These are phyloP conservation scores for Quercus cerris DNA, from an alignment of 306 rosid species.

Conservation along the genomic window DNA sequence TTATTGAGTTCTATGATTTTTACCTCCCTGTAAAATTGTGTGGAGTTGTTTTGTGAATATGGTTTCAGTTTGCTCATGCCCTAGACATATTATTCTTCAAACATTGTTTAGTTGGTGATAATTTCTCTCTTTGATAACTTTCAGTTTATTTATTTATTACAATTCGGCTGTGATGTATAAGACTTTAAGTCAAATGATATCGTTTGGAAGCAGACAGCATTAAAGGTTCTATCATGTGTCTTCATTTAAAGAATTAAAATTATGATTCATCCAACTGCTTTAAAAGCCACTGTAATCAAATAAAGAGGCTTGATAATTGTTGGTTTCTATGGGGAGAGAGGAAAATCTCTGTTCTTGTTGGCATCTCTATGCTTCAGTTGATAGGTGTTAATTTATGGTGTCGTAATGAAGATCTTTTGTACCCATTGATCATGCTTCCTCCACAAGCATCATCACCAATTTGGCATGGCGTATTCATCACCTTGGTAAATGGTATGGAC, in stretches of 20 bases:
- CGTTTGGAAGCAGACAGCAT: conserved; percentile 84
- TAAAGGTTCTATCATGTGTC: conserved; percentile 52
- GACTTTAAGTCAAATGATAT: conserved; percentile 85
- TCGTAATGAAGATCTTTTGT: conserved; percentile 66
- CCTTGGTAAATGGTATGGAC: conserved; percentile 84
- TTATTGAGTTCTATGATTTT: not conserved
- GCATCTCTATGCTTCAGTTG: conserved; percentile 61
- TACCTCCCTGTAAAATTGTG: not conserved
- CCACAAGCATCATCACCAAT: conserved; percentile 72
- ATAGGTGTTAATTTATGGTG: conserved; percentile 76
- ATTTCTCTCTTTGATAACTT: conserved; percentile 28
- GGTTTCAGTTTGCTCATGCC: conserved; percentile 14
- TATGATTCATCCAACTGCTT: not conserved
- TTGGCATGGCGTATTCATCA: conserved; percentile 85
- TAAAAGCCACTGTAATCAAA: not conserved
- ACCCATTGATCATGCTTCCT: conserved; percentile 75
- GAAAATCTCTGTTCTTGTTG: conserved; percentile 53
- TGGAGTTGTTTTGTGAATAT: conserved; percentile 10
- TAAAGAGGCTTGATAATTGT: conserved; percentile 27
- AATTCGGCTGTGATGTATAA: conserved; percentile 84
- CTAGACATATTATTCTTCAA: conserved; percentile 6
- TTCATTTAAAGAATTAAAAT: not conserved
- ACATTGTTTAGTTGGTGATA: not conserved
- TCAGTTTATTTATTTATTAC: conserved; percentile 75
- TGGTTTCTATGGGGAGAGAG: conserved; percentile 76